phyloP scores from a whole-genome alignment of 306 rosid genomes.

The Fagus crenata region DNA sequence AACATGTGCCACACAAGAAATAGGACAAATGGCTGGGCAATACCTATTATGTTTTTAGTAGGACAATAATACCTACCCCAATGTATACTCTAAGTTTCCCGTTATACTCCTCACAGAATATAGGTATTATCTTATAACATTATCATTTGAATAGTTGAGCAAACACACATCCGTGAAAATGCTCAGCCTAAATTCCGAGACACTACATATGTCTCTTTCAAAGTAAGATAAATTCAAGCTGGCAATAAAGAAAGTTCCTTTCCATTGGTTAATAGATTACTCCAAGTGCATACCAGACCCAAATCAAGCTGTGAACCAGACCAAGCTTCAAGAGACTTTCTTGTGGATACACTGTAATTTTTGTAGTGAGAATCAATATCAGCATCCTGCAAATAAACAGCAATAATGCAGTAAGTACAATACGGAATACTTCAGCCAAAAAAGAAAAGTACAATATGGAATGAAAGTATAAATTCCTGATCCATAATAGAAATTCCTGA shows the following conservation, averaged over 20 bases:
- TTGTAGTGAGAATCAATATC: conserved; percentile 67
- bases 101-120: neutral
- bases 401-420: conserved; percentile 10
- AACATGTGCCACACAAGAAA: neutral
- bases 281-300: conserved; percentile 68
- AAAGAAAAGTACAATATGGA: neutral
- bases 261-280: conserved; percentile 2
- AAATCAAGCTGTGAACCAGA: conserved; percentile 82
- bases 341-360: conserved; percentile 57
- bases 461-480: too few relatives aligned
- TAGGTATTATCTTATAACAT: neutral
- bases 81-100: neutral
- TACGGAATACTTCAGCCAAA: neutral
- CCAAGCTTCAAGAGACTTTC: conserved; percentile 93
- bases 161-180: neutral
- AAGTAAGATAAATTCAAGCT: conserved; percentile 8
- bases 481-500: neutral
- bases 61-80: neutral
- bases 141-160: neutral
- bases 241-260: neutral
- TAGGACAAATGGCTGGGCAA: neutral
- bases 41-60: neutral
- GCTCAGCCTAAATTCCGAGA: neutral
- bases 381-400: conserved; percentile 56
- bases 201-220: neutral